phyloP scores from a whole-genome alignment of 2,329 filamentous ascomycete species.

The Apiospora saccharicola region DNA sequence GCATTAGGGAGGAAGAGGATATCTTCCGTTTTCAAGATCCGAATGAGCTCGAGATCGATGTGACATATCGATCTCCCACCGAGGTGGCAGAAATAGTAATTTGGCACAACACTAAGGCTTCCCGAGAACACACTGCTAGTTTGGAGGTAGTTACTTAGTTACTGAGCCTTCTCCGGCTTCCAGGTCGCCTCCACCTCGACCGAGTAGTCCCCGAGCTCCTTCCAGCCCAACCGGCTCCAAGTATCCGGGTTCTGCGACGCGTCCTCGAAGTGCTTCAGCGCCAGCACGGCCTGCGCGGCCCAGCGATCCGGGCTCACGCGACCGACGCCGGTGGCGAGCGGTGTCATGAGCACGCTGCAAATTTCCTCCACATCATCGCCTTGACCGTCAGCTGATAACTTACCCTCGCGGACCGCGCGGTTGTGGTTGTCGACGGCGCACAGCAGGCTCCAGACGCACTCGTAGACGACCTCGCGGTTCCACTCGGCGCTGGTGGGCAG shows the following conservation, averaged over 20 bases:
- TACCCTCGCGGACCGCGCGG: constrained; percentile 31
- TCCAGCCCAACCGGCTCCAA: constrained; percentile 42
- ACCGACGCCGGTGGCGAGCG: constrained; percentile 58
- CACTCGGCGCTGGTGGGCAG: constrained; percentile 51
- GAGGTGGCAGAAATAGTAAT: no score
- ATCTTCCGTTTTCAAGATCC: no score
- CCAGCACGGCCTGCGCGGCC: constrained; percentile 58
- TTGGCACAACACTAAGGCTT: no score
- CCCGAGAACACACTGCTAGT: no score
- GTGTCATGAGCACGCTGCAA: constrained; percentile 56
- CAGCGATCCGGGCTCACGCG: constrained; percentile 53
- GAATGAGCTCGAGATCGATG: no score
- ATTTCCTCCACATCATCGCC: constrained; percentile 42
- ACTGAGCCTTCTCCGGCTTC: background rate
- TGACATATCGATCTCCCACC: no score
- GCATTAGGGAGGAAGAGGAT: no score
- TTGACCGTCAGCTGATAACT: constrained; percentile 18
- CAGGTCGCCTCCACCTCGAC: background rate
- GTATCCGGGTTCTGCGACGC: constrained; percentile 50
- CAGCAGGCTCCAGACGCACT: constrained; percentile 60
- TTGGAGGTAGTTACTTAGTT: no score
- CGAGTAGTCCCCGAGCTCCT: constrained; percentile 9
- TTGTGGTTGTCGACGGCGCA: constrained; percentile 58
- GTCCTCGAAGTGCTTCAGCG: constrained; percentile 59
- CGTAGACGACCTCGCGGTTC: constrained; percentile 61